phyloP scores from a whole-genome alignment of 768 basidiomycete genomes.

The Porphyrellus cyaneotinctus region DNA sequence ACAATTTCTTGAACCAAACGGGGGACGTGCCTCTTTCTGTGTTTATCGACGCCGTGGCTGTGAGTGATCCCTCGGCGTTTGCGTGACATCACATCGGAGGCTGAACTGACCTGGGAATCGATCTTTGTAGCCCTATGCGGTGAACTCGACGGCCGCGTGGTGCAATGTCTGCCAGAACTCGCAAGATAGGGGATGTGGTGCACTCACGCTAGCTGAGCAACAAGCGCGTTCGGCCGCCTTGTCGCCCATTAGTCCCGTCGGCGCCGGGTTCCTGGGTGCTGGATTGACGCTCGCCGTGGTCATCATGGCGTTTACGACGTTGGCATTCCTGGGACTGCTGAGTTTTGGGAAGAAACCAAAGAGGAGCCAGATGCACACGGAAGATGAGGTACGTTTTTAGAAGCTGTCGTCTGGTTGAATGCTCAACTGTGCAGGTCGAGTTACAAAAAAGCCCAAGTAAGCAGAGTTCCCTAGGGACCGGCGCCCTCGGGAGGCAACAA shows the following conservation, averaged over 20 bases:
- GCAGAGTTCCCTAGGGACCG: conserved; percentile 1
- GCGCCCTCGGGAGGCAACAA: neutral
- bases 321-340: conserved; percentile 41
- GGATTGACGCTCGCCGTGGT: conserved; percentile 46
- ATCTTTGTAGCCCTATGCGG: conserved; percentile 39
- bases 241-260: conserved; percentile 46
- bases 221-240: conserved; percentile 31
- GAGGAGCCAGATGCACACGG: neutral
- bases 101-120: neutral
- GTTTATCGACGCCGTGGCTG: conserved; percentile 43
- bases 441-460: conserved; percentile 17
- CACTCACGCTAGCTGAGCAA: conserved; percentile 34
- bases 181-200: conserved; percentile 53
- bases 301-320: conserved; percentile 34
- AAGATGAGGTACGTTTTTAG: conserved; percentile 16
- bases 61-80: conserved; percentile 13
- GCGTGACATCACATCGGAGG: neutral
- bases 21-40: conserved; percentile 53
- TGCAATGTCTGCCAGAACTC: conserved; percentile 56
- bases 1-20: conserved; percentile 42
- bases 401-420: neutral
- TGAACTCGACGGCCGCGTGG: conserved; percentile 56
- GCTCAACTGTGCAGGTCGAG: conserved; percentile 19
- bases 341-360: conserved; percentile 20
- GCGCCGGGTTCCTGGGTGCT: conserved; percentile 68